Conservation (phyloP, 73 alveolate species). For the Breviolum minutum region DNA sequence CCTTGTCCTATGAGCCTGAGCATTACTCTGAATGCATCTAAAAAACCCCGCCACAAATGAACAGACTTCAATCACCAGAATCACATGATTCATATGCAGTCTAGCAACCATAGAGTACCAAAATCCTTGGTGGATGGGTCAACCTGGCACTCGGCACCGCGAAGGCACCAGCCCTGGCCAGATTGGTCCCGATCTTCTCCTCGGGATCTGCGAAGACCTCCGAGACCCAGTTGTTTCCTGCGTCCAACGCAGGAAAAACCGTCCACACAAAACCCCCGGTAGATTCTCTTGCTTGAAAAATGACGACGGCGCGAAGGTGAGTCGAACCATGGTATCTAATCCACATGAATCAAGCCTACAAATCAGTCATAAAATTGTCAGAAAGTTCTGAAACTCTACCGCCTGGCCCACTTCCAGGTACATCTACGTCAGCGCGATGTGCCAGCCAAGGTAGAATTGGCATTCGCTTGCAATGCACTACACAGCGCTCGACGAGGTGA, state of each 20-base stretch:
- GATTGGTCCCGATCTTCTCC: slow-evolving; percentile 19
- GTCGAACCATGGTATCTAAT: too few relatives aligned
- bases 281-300: too few relatives aligned
- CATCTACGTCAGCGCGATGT: not conserved
- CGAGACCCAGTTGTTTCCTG: slow-evolving; percentile 48
- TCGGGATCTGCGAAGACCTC: slow-evolving; percentile 47
- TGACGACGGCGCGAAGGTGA: too few relatives aligned
- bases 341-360: too few relatives aligned
- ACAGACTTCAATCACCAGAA: too few relatives aligned
- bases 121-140: slow-evolving; percentile 48
- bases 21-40: too few relatives aligned
- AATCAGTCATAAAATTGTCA: too few relatives aligned
- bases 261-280: too few relatives aligned
- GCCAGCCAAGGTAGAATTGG: slow-evolving; percentile 41
- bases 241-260: not conserved
- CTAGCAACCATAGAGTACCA: slow-evolving; percentile 54
- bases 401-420: slow-evolving; percentile 77
- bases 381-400: not conserved
- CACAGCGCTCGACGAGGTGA: not conserved
- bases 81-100: too few relatives aligned
- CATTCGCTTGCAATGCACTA: slow-evolving; percentile 22
- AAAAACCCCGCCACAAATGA: too few relatives aligned
- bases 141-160: not conserved
- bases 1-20: too few relatives aligned
- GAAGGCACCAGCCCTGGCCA: slow-evolving; percentile 7